Base-by-base conservation (phyloP, 208 protist species). In the Naegleria lovaniensis region DNA sequence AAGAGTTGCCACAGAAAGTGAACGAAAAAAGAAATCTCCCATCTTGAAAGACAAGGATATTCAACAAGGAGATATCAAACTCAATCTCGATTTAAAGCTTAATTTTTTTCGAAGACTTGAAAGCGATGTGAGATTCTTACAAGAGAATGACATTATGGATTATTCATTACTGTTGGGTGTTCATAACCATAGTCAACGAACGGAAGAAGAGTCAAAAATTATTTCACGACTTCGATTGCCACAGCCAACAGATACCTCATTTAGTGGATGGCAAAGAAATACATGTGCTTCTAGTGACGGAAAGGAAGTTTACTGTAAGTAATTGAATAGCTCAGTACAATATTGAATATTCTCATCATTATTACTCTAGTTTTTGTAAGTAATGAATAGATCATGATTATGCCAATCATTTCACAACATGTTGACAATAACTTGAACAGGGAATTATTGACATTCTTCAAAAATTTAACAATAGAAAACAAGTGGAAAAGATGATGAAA, bases 371-470 rank as follows among this genome's bases (percentile, higher is more conserved):
- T 48, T 7, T 48, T 48, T 48, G 43, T 48, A 48, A 48, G 43
- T 48, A 48, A 48, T n/a, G n/a, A n/a, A n/a, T n/a, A n/a, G n/a
- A n/a, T n/a, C n/a, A n/a, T n/a, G n/a, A n/a, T n/a, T n/a, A n/a
- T n/a, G n/a, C n/a, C n/a, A n/a, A n/a, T n/a, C n/a, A n/a, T n/a
- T n/a, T n/a, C n/a, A n/a, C n/a, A n/a, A n/a, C n/a, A n/a, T n/a
- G n/a, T n/a, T n/a, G n/a, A n/a, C n/a, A n/a, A n/a, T n/a, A n/a
- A n/a, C n/a, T n/a, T n/a, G n/a, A n/a, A 92, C 94, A 97, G 85
- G 97, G 97, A 87, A 97, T 98, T 90, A 98, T 98, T 90, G 97
- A 98, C 90, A 96, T 98, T 91, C 92, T 98, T 90, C 96, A 97
- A 89, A 94, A 96, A 89, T 98, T 97, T 92, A 97, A 95, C 88